phyloP scores from a whole-genome alignment of 129 eudicot genomes.

The sunflower (Helianthus annuus) region HanXRQr2.0-SUNRISE NC_035447.2:6701865-6702364 shows the following conservation, averaged over 20 bases:
- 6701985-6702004: background rate
- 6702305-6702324: conserved; percentile 39
- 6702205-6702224: conserved; percentile 87
- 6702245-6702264: conserved; percentile 94
- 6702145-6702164: conserved; percentile 65
- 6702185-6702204: conserved; percentile 76
- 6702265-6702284: conserved; percentile 48
- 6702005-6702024: conserved; percentile 66
- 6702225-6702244: conserved; percentile 86
- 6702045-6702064: conserved; percentile 59
- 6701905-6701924: too few species aligned
- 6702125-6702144: conserved; percentile 46
- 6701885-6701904: too few species aligned
- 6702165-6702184: conserved; percentile 68
- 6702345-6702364: conserved; percentile 62
- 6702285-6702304: conserved; percentile 21
- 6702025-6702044: conserved; percentile 72
- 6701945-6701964: too few species aligned
- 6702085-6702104: conserved; percentile 70
- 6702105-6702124: conserved; percentile 58
- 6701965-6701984: too few species aligned
- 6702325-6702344: conserved; percentile 63
- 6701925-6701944: too few species aligned
- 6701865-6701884: too few species aligned
- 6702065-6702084: conserved; percentile 73